Conservation (phyloP, 257 asterid species). For the Hygrophila difformis region DNA sequence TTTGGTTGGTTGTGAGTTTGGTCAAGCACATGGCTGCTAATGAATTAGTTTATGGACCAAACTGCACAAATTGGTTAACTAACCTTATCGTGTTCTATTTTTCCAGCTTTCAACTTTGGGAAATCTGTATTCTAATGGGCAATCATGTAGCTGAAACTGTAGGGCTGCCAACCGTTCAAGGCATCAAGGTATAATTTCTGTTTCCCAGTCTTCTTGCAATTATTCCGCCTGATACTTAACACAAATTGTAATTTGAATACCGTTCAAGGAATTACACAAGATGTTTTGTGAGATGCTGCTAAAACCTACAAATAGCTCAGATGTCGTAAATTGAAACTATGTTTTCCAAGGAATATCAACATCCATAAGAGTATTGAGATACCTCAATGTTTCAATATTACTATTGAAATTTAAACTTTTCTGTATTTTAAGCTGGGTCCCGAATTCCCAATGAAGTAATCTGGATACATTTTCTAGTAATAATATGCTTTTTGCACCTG, state of each 20-base stretch:
- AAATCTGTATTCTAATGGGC: conserved; percentile 41
- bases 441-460: background rate
- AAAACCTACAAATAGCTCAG: background rate
- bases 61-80: conserved; percentile 3
- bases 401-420: too few species aligned
- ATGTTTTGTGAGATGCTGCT: background rate
- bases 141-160: conserved; percentile 36
- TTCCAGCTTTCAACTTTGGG: conserved; percentile 17
- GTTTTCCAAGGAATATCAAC: too few species aligned
- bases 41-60: background rate
- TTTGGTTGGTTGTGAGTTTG: background rate
- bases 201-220: conserved; percentile 2
- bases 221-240: background rate
- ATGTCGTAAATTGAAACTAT: background rate
- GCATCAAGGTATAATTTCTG: conserved; percentile 44
- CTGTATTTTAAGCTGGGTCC: too few species aligned
- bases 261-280: background rate
- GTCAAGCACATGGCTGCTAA: background rate
- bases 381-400: too few species aligned
- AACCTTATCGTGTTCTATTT: conserved; percentile 3
- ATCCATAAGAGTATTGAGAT: too few species aligned
- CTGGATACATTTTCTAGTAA: background rate
- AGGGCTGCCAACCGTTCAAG: conserved; percentile 35
- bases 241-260: too few species aligned
- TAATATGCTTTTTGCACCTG: background rate